Base-by-base conservation (phyloP, 352 stramenopile species). In the Pythium scleroteichum region DNA sequence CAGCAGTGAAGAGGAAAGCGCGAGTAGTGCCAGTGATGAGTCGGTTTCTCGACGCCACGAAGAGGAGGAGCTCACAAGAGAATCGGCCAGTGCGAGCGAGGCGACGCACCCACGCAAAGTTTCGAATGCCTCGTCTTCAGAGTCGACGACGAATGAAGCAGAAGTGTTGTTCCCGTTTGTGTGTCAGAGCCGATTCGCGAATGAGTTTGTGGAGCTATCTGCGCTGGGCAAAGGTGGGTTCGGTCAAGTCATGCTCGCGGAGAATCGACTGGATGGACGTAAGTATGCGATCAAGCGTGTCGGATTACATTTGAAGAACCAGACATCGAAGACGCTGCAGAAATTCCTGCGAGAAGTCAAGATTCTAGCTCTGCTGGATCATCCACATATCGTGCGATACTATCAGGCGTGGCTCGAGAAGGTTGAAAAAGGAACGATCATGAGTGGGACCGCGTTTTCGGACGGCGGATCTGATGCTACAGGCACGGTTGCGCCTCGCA, bases 271-370 rank as follows among this genome's bases (percentile, higher is more conserved):
- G 0, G 95, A 99, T 75, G 83, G 93, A 22, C 80, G 92, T 58
- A 87, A 96, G 35, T 98, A 97, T 68, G 95, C 94, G 1, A 91
- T 98, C 41, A 98, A 98, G 69, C 80, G 85, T 35, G 81, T 94
- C 20, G 85, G 82, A n/a, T 64, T 92, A 5, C 82, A 90, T 50
- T 53, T 94, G 29, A 90, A 90, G 59, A 86, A 92, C 52, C 85
- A 94, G 54, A 96, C 88, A 13, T 96, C 85, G 22, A 92, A 94
- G 68, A 96, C 94, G 32, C 72, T 98, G 35, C 90, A 98, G 70
- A 90, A 95, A 50, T 96, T 98, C 38, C 72, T 98, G 44, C 81
- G 94, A 3, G 94, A 98, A 73, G 91, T 98, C 7, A 94, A 97
- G 57, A 97, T 96, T 69, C 64, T 98, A 27, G 92, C 91, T 3